phyloP scores from a whole-genome alignment of 352 stramenopile genomes.

The Phytopythium aichiense region DNA sequence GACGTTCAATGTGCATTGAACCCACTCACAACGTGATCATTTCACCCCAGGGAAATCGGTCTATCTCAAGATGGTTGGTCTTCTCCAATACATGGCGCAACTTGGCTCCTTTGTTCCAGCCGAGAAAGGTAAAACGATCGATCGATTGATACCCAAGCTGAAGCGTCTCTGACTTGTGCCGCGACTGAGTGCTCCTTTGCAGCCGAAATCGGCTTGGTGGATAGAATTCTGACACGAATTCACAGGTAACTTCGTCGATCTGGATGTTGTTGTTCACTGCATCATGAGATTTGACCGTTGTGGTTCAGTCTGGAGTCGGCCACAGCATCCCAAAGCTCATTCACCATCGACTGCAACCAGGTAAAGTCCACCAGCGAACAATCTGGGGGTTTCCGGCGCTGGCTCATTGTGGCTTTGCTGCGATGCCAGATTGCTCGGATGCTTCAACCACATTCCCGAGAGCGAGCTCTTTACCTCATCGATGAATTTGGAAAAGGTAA shows the following conservation, averaged over 20 bases:
- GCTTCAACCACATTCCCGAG: conserved; percentile 57
- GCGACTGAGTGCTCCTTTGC: not conserved
- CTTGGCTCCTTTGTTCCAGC: conserved; percentile 81
- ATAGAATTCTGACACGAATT: conserved; percentile 78
- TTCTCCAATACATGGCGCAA: conserved; percentile 84
- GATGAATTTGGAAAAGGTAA: conserved; percentile 87
- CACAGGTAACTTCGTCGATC: conserved; percentile 39
- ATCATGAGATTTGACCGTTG: conserved; percentile 1
- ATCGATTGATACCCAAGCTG: not conserved
- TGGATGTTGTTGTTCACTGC: not conserved
- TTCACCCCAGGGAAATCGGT: conserved; percentile 74
- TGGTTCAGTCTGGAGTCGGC: conserved; percentile 65
- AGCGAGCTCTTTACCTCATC: conserved; percentile 68
- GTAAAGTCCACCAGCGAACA: conserved; percentile 15
- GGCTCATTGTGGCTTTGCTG: not conserved
- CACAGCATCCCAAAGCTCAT: conserved; percentile 74
- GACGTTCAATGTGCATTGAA: not conserved
- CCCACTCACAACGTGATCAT: not conserved
- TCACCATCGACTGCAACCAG: conserved; percentile 87
- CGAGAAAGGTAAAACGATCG: conserved; percentile 38
- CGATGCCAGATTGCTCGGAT: conserved; percentile 67
- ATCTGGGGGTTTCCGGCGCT: not conserved
- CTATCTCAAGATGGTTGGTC: conserved; percentile 80
- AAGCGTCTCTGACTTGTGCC: not conserved
- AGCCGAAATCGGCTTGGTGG: conserved; percentile 74